phyloP scores from a whole-genome alignment of 768 basidiomycete genomes.

The Tulasnella sp. region DNA sequence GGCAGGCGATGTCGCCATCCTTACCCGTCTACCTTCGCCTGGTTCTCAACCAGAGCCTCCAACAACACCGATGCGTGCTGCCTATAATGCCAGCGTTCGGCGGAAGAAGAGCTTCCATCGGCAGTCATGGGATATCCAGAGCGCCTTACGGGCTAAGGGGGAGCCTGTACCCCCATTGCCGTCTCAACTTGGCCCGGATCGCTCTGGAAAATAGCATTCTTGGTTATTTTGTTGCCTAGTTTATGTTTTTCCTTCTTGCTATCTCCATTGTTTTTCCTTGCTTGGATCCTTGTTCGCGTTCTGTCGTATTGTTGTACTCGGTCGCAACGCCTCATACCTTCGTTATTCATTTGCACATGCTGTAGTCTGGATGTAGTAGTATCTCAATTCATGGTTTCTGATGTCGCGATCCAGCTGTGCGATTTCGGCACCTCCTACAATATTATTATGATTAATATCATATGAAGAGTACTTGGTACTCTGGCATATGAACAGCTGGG shows the following conservation, averaged over 20 bases:
- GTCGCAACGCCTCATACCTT: background rate
- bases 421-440: too few relatives aligned
- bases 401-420: too few relatives aligned
- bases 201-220: background rate
- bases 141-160: background rate
- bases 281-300: background rate
- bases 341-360: background rate
- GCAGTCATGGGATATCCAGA: conserved; percentile 3
- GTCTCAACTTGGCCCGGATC: background rate
- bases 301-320: background rate
- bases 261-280: background rate
- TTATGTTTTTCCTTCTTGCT: background rate
- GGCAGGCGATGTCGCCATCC: too few relatives aligned
- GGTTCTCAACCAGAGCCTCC: background rate
- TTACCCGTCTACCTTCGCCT: background rate
- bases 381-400: too few relatives aligned
- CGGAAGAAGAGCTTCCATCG: conserved; percentile 12
- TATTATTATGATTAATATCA: too few relatives aligned
- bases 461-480: too few relatives aligned
- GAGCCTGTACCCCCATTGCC: background rate
- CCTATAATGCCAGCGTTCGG: background rate
- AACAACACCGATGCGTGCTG: conserved; percentile 2
- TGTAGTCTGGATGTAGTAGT: background rate
- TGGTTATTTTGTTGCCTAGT: background rate
- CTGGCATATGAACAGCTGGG: too few relatives aligned